Evolutionary conservation across 192 early-diverging fungal genomes (phyloP), one percentile per base, ranked within the genome.

Genomic region (Backusella psychrophila): DNA sequence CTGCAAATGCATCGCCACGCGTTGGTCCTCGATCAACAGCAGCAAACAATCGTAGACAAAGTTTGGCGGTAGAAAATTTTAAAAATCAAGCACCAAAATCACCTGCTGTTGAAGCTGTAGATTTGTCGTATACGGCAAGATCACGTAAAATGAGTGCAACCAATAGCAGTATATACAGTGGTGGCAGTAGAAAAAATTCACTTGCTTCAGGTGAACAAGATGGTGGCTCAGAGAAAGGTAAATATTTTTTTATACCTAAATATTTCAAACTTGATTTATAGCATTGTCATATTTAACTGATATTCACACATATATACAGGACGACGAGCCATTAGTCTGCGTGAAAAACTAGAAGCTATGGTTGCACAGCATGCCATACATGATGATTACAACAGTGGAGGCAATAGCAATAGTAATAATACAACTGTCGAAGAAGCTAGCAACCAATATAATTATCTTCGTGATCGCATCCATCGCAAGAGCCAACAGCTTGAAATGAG

Each of bases 341-440:
- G 53, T 29, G 78, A 79, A 35, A 74, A 71, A 41, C 23, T 79
- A 21, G 65, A 79, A 34, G 72, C 66, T 2, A 79, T 79, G 78
- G 78, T 79, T 15, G 78, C 78, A 17, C 78, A 79, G n/a, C 78
- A 79, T 63, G 39, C 75, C 17, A 71, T 77, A 31, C 29, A 69
- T n/a, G 75, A 70, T 23, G 68, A 76, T 39, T 56, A 36, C 23
- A 21, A 19, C 12, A 29, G 9, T 63, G 26, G 26, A 12, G 19
- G 9, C 38, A 26, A 15, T 5, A 49, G 1, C 6, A 71, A 21
- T 42, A 14, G 1, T 5, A 52, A 33, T 14, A 41, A 33, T 6
- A 38, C 23, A 17, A 42, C n/a, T 5, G 66, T 67, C 9, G 65
- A 39, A 36, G 33, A 42, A 31, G 56, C 34, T 6, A 63, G 56